Conservation (phyloP, 129 eudicot species). For the Centaurea solstitialis region DNA sequence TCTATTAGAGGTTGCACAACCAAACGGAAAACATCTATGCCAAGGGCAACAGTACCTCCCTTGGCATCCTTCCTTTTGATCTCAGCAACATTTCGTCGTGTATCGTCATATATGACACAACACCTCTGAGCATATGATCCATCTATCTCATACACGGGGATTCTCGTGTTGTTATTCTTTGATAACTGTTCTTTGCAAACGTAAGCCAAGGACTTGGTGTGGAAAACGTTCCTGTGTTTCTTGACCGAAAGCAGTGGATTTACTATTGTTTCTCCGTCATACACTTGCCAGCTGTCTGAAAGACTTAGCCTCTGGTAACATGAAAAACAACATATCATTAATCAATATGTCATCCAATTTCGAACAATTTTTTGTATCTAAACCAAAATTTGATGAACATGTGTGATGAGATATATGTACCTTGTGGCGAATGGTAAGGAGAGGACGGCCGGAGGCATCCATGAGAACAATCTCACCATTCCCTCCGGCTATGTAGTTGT, state of each 20-base stretch:
- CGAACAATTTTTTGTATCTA: no score
- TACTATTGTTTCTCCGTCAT: conserved; percentile 20
- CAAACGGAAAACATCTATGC: conserved; percentile 45
- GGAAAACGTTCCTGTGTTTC: conserved; percentile 12
- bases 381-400: no score
- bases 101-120: conserved; percentile 28
- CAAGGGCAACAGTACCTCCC: conserved; percentile 32
- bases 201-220: conserved; percentile 7
- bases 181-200: background rate
- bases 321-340: no score
- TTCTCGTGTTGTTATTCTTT: conserved; percentile 8
- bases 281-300: background rate
- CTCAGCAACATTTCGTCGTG: conserved; percentile 35
- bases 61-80: conserved; percentile 45
- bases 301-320: conserved; percentile 34
- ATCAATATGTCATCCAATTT: no score
- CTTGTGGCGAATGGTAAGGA: no score
- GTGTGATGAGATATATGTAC: no score
- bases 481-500: conserved; percentile 38
- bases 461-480: conserved; percentile 15
- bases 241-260: conserved; percentile 44
- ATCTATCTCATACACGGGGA: conserved; percentile 44
- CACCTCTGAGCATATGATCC: conserved; percentile 41
- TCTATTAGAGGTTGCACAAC: conserved; percentile 33
- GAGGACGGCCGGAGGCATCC: no score